Percentiles rank a stretch among this genome's conserved stretches.
These are phyloP conservation scores for Astrothelium subdiscretum DNA, from an alignment of 495 filamentous ascomycete species.

Conservation along the genomic window DNA sequence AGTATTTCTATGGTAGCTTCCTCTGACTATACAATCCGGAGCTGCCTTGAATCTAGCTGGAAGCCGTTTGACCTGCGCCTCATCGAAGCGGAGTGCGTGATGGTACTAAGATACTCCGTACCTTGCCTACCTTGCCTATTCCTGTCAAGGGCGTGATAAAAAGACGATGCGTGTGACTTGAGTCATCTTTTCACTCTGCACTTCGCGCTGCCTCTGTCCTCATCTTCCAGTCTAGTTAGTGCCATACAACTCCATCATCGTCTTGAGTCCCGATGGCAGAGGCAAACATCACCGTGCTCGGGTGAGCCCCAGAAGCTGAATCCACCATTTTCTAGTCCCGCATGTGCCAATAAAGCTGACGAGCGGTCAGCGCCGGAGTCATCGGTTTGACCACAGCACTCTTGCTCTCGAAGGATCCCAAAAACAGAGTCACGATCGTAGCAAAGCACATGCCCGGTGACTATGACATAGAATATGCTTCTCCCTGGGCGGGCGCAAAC, in stretches of 20 bases:
- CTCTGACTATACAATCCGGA: too few species aligned
- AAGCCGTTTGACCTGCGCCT: too few species aligned
- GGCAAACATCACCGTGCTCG: neutral
- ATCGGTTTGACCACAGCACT: slow-evolving; percentile 86
- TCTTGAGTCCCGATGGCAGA: slow-evolving; percentile 17
- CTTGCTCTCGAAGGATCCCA: slow-evolving; percentile 56
- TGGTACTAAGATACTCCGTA: neutral
- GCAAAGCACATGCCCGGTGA: slow-evolving; percentile 98
- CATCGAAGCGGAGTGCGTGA: neutral
- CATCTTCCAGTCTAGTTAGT: neutral
- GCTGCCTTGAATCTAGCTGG: too few species aligned
- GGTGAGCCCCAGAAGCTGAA: neutral
- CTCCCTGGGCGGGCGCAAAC: slow-evolving; percentile 92
- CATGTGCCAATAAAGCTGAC: neutral
- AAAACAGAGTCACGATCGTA: slow-evolving; percentile 65
- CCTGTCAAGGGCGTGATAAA: neutral
- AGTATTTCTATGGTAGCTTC: too few species aligned
- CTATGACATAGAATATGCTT: slow-evolving; percentile 93
- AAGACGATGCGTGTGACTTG: neutral
- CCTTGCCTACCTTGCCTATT: too few species aligned
- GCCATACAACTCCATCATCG: slow-evolving; percentile 9
- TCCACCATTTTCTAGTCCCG: neutral
- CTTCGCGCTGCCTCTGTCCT: neutral
- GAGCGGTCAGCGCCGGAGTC: slow-evolving; percentile 65
- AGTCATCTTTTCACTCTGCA: neutral